phyloP scores from a whole-genome alignment of 2,329 filamentous ascomycete genomes.

The Dactylonectria macrodidyma region DNA sequence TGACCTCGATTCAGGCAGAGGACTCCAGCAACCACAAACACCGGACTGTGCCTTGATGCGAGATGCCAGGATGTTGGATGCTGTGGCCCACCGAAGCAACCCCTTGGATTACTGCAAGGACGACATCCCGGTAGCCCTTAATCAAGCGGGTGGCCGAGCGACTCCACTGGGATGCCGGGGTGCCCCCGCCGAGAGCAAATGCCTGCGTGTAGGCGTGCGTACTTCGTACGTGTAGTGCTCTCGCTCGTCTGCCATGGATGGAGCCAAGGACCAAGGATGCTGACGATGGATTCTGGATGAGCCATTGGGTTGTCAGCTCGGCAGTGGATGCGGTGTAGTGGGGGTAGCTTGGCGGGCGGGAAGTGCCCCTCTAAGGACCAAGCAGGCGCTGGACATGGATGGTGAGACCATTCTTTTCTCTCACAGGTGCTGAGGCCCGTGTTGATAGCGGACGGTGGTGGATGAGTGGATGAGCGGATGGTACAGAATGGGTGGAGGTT shows the following conservation, averaged over 20 bases:
- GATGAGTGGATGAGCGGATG: neutral
- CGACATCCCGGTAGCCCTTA: conserved; percentile 30
- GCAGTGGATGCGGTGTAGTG: conserved; percentile 4
- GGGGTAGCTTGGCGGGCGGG: conserved; percentile 3
- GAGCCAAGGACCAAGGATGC: neutral
- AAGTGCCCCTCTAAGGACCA: conserved; percentile 10
- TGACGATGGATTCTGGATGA: conserved; percentile 8
- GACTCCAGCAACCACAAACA: conserved; percentile 43
- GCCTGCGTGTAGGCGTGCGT: neutral
- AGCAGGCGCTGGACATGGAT: neutral
- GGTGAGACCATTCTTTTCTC: conserved; percentile 12
- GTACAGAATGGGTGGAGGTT: neutral
- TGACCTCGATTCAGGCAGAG: conserved; percentile 39
- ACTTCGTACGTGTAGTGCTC: neutral
- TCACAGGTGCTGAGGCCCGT: neutral
- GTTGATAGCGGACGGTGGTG: neutral
- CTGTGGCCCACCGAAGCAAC: conserved; percentile 40
- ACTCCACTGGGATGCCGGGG: conserved; percentile 20
- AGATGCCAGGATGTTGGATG: conserved; percentile 31
- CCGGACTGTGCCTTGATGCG: conserved; percentile 43
- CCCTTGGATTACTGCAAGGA: conserved; percentile 41
- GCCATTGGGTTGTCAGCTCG: neutral
- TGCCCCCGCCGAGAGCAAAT: neutral
- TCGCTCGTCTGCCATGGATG: neutral
- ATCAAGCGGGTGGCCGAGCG: conserved; percentile 34